Base-by-base conservation (phyloP, 2,329 filamentous ascomycete genomes). In the Claviceps sp. region DNA sequence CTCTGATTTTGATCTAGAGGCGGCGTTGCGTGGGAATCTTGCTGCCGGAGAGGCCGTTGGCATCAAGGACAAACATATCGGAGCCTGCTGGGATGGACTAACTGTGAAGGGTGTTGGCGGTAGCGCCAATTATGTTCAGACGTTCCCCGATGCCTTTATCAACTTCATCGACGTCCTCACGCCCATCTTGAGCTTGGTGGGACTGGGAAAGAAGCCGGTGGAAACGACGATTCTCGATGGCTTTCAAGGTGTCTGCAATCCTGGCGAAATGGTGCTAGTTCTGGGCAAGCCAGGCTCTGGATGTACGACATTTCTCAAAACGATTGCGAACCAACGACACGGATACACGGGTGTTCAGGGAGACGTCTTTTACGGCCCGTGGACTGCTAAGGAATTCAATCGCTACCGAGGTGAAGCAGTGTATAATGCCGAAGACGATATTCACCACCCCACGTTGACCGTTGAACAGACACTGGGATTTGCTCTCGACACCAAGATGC, bases 261-360 rank as follows among this genome's bases (percentile, higher is more conserved):
- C 88, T 0, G 90, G 89, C 1, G 89, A 95, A 72, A 95, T 95
- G 88, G 78, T 91, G 0, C 73, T 94, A 2, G 88, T 94, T 0
- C 73, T 94, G 6, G 88, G 88, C 22, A 78, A 82, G 55, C 88
- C 88, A 0, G 87, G 87, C 0, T 82, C 78, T 0, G 83, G 83
- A 26, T 86, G 83, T 62, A 84, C 82, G 1, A 84, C 82, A 0
- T 85, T 86, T 57, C 72, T 86, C 51, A 84, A 83, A 65, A 72
- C 78, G 1, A 83, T 86, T 53, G 75, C 81, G 16, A 86, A 86
- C 61, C 81, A 85, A 62, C 75, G 77, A 4, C 70, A 70, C 54
- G 77, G 77, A 13, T 82, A 78, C 61, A 78, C 76, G 0, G 60
- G 65, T 26, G 70, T 81, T 13, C 62, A 67, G 1, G 88, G 88